Percentiles rank a stretch among this genome's conserved stretches.
phyloP scores from a whole-genome alignment of 176 grass and related monocot genomes.

The Hyparrhenia diplandra region DNA sequence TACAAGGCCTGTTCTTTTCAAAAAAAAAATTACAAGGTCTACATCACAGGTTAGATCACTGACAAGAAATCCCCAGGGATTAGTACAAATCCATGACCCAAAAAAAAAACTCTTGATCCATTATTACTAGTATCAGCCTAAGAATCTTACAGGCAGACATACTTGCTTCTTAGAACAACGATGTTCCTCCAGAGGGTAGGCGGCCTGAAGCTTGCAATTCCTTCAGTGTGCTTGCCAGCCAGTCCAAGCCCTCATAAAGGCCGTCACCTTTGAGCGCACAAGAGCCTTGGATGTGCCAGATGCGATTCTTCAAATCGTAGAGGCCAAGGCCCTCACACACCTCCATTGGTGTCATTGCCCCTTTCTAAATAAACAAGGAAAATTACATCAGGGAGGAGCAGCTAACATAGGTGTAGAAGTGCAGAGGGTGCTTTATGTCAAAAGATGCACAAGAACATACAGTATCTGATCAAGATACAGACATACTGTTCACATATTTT shows the following conservation, averaged over 20 bases:
- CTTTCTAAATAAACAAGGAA: slow-evolving; percentile 42
- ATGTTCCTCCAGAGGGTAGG: slow-evolving; percentile 44
- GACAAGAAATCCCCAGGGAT: slow-evolving; percentile 7
- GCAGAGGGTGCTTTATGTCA: neutral
- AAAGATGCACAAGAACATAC: neutral
- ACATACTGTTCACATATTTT: neutral
- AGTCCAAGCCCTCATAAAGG: slow-evolving; percentile 75
- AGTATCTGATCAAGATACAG: neutral
- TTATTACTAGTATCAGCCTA: neutral
- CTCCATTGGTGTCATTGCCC: slow-evolving; percentile 74
- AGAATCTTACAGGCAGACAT: neutral
- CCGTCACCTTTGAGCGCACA: slow-evolving; percentile 72
- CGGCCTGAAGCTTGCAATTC: slow-evolving; percentile 55
- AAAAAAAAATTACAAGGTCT: too few species aligned
- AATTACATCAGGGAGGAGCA: neutral
- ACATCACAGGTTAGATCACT: slow-evolving; percentile 20
- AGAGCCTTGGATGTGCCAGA: slow-evolving; percentile 73
- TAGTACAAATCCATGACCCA: neutral
- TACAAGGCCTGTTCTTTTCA: too few species aligned
- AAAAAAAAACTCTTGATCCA: neutral
- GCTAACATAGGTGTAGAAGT: neutral
- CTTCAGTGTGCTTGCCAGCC: slow-evolving; percentile 61
- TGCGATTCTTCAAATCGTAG: slow-evolving; percentile 64
- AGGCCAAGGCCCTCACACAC: slow-evolving; percentile 70
- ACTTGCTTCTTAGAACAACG: slow-evolving; percentile 38